A percentile compares a stretch with the other conserved stretches of the same genome.
Conservation (phyloP, 2,329 filamentous ascomycete species). For the Nothopassalora personata region DNA sequence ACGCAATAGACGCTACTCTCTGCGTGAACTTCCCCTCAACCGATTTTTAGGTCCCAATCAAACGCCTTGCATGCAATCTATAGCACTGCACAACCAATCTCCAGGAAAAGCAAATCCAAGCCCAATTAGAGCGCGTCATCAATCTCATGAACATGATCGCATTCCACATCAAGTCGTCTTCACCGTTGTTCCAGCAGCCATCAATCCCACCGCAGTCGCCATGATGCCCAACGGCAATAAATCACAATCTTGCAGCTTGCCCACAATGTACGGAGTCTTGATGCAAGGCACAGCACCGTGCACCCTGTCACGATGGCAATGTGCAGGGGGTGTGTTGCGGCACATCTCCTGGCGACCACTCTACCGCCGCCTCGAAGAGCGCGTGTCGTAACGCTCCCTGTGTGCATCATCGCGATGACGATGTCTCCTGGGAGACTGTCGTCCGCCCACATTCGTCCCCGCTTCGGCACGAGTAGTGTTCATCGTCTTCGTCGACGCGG, state of each 20-base stretch:
- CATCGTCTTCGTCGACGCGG: conserved; percentile 1
- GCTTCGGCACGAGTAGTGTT: conserved; percentile 5
- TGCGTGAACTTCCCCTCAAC: neutral
- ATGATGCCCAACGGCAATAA: neutral
- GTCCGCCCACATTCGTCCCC: neutral
- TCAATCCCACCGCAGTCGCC: neutral
- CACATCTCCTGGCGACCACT: neutral
- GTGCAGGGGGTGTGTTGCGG: neutral
- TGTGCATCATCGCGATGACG: neutral
- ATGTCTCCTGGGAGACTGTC: neutral
- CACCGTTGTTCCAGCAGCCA: neutral
- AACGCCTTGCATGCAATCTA: neutral
- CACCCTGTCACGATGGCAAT: neutral
- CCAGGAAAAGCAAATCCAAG: too few relatives aligned
- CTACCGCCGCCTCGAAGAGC: neutral
- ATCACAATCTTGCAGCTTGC: neutral
- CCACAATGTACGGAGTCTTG: neutral
- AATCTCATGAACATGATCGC: neutral
- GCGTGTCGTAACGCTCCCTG: neutral
- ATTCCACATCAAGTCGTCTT: neutral
- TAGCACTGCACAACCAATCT: neutral
- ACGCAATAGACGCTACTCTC: neutral
- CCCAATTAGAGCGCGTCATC: too few relatives aligned
- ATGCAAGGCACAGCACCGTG: neutral
- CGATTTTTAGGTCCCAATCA: neutral